These are phyloP conservation scores for Lenwebbia sp. DNA, from an alignment of 345 rosid genomes.

Conservation along the genomic window DNA sequence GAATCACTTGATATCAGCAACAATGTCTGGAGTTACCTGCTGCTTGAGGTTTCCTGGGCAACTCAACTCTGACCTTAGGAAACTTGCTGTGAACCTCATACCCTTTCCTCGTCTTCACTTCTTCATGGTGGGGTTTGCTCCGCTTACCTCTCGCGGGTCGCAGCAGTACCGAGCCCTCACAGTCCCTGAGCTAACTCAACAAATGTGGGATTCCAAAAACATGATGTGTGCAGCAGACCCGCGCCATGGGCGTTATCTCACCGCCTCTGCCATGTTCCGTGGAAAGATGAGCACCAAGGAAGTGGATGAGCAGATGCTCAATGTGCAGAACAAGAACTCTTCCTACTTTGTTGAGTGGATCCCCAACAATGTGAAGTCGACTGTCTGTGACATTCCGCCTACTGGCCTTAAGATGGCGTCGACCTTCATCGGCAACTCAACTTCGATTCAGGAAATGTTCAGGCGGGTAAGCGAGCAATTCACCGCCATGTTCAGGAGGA, in stretches of 20 bases:
- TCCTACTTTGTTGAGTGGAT: constrained; percentile 36
- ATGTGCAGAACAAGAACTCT: constrained; percentile 35
- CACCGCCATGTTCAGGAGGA: constrained; percentile 32
- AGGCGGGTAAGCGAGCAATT: constrained; percentile 68
- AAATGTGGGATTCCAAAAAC: constrained; percentile 78
- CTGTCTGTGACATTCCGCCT: constrained; percentile 70
- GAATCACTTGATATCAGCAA: constrained; percentile 30
- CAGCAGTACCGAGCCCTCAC: constrained; percentile 65
- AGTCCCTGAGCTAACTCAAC: constrained; percentile 71
- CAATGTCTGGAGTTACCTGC: constrained; percentile 37
- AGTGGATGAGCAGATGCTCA: constrained; percentile 42
- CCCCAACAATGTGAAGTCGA: constrained; percentile 61
- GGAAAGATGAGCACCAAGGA: constrained; percentile 81
- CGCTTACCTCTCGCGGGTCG: constrained; percentile 74
- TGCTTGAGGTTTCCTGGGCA: constrained; percentile 34
- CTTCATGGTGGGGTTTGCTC: constrained; percentile 78
- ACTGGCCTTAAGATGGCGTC: constrained; percentile 71
- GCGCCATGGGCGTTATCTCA: constrained; percentile 55
- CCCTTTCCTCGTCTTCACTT: constrained; percentile 77
- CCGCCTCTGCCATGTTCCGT: constrained; percentile 72
- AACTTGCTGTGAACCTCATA: constrained; percentile 44
- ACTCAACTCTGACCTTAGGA: constrained; percentile 31
- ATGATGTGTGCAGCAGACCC: constrained; percentile 88
- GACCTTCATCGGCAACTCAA: constrained; percentile 59
- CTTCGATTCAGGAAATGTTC: constrained; percentile 74